phyloP scores from a whole-genome alignment of 768 basidiomycete species.

The Basidioascus undulatus region DNA sequence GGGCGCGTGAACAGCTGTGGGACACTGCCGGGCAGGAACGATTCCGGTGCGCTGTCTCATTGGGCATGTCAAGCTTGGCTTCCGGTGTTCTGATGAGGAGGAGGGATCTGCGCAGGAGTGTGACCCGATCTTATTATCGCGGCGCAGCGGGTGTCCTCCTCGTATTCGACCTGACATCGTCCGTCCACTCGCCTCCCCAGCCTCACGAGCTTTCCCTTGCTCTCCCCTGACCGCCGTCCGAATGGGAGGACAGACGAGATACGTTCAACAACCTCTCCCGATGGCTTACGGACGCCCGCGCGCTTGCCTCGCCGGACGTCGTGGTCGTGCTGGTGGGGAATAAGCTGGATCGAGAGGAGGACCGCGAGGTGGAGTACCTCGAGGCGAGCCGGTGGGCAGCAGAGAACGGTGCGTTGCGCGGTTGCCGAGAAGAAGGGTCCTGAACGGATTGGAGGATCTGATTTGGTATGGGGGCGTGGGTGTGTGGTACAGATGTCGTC shows the following conservation, averaged over 20 bases:
- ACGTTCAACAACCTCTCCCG: conserved; percentile 60
- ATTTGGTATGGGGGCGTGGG: too few species aligned
- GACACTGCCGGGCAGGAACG: conserved; percentile 93
- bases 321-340: conserved; percentile 32
- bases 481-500: conserved; percentile 43
- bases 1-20: conserved; percentile 53
- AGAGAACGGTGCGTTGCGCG: conserved; percentile 45
- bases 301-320: conserved; percentile 73
- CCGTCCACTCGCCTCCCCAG: conserved; percentile 5
- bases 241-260: conserved; percentile 43
- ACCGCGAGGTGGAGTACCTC: conserved; percentile 74
- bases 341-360: conserved; percentile 83
- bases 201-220: background rate
- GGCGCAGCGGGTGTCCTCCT: conserved; percentile 33
- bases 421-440: background rate
- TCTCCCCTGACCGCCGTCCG: background rate
- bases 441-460: background rate
- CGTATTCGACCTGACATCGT: conserved; percentile 23
- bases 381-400: conserved; percentile 92
- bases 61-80: background rate
- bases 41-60: conserved; percentile 34
- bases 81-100: conserved; percentile 8
- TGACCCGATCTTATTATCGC: conserved; percentile 86
- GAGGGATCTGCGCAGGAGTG: conserved; percentile 31
- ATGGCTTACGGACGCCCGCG: conserved; percentile 85